Conservation (phyloP, 78 protist genomes). For the Fonticula alba region DNA sequence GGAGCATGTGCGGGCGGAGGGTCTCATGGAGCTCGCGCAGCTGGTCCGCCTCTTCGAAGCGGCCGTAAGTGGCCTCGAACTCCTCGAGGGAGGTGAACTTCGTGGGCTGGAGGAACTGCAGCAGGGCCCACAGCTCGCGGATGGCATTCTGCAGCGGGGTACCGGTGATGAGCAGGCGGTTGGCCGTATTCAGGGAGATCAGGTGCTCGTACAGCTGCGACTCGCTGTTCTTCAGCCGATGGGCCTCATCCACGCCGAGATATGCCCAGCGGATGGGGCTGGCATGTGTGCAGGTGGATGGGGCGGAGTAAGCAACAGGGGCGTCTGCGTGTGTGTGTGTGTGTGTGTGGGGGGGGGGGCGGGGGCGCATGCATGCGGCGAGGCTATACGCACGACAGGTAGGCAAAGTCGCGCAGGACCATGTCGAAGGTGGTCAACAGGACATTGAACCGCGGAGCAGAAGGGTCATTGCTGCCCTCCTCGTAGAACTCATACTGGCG, state of each 20-base stretch:
- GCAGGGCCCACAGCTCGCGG: conserved; percentile 72
- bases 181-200: neutral
- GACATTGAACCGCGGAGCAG: conserved; percentile 37
- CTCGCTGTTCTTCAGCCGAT: conserved; percentile 51
- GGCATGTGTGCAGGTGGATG: too few species aligned
- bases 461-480: conserved; percentile 18
- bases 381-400: neutral
- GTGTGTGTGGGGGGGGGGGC: too few species aligned
- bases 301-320: too few species aligned
- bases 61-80: conserved; percentile 20
- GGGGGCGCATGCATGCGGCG: too few species aligned
- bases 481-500: conserved; percentile 68
- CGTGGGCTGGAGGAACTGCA: conserved; percentile 55
- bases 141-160: conserved; percentile 75
- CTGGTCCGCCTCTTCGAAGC: conserved; percentile 22
- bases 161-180: conserved; percentile 62
- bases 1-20: conserved; percentile 60
- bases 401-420: conserved; percentile 11
- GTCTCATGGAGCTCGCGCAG: conserved; percentile 41
- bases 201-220: conserved; percentile 34
- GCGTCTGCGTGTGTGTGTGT: too few species aligned
- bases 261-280: conserved; percentile 29
- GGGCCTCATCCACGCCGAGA: conserved; percentile 76
- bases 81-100: neutral
- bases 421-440: conserved; percentile 77